A percentile compares a stretch with the other conserved stretches of the same genome.
Evolutionary conservation across 23 red algal genomes (phyloP).

Genomic region (Agarophyton chilense): DNA sequence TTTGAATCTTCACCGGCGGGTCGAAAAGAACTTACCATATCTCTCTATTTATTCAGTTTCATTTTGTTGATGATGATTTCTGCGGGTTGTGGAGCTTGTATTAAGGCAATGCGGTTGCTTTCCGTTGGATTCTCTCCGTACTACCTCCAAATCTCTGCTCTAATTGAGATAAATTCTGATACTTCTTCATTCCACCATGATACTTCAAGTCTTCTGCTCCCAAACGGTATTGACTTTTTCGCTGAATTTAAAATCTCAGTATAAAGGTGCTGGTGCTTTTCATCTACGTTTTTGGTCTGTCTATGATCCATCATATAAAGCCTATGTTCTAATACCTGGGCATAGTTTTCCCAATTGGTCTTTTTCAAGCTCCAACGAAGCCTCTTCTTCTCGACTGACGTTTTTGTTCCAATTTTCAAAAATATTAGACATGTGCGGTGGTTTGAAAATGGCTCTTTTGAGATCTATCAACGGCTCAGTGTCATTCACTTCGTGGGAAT

Average conservation of each 20-base stretch:
- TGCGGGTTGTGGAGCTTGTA: neutral
- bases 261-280: neutral
- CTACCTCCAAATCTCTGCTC: neutral
- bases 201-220: neutral
- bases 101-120: neutral
- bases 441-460: neutral
- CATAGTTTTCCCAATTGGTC: neutral
- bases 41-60: neutral
- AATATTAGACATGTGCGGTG: neutral
- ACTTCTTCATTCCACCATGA: conserved; percentile 1
- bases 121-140: neutral
- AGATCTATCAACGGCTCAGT: neutral
- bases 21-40: neutral
- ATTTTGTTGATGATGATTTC: neutral
- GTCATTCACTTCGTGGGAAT: neutral
- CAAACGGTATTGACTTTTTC: neutral
- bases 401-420: neutral
- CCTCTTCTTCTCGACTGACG: neutral
- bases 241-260: neutral
- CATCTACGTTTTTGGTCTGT: neutral
- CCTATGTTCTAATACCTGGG: neutral
- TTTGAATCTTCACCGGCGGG: neutral
- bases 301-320: neutral
- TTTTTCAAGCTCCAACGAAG: neutral
- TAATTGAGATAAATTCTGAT: neutral